Evolutionary conservation across 441 rosid species (phyloP).

Genomic region (Populus hybrid): DNA sequence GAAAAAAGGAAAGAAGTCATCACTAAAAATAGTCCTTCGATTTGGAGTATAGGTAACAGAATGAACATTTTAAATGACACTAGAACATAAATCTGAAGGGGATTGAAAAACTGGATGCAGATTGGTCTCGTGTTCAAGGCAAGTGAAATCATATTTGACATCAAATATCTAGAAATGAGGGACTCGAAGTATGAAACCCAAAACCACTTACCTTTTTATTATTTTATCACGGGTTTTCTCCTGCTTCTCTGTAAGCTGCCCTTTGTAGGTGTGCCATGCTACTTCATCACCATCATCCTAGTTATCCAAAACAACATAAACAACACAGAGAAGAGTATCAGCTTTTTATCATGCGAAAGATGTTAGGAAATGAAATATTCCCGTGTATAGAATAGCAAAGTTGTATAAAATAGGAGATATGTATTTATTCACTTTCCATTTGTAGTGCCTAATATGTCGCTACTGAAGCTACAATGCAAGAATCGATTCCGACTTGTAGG

Average conservation of each 20-base stretch:
- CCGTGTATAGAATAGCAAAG: no score
- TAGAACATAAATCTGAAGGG: neutral
- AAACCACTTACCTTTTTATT: constrained; percentile 61
- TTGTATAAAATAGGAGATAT: no score
- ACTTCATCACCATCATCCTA: constrained; percentile 87
- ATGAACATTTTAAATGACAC: neutral
- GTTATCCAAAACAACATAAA: constrained; percentile 11
- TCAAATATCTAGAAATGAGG: constrained; percentile 9
- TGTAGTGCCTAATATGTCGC: no score
- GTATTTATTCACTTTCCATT: no score
- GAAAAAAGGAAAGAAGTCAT: neutral
- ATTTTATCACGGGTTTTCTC: constrained; percentile 94
- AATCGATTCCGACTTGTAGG: no score
- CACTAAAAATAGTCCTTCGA: neutral
- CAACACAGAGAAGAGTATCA: constrained; percentile 4
- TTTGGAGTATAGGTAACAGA: neutral
- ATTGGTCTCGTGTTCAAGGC: neutral
- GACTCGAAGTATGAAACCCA: neutral
- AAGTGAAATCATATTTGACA: neutral
- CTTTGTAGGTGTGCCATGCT: constrained; percentile 94
- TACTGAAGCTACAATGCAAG: no score
- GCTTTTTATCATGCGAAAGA: constrained; percentile 3
- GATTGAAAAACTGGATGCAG: constrained; percentile 2
- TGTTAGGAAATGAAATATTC: no score
- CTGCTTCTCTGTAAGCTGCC: constrained; percentile 95